These are phyloP conservation scores for Trichoderma sp. DNA, from an alignment of 2,329 filamentous ascomycete species.

Conservation along the genomic window DNA sequence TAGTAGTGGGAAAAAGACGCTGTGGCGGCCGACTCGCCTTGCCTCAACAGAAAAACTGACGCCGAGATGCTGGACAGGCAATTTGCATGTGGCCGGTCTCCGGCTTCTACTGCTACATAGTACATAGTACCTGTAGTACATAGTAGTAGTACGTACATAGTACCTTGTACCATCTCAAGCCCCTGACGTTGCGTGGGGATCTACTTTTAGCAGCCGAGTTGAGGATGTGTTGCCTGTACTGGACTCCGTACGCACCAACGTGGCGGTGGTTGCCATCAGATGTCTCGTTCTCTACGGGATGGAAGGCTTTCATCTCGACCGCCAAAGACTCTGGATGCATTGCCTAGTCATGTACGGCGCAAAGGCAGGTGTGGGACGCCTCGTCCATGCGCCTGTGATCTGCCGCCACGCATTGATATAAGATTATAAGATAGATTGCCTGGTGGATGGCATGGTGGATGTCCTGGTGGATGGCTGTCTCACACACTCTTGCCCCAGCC, in stretches of 20 bases:
- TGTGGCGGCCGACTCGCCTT: conserved; percentile 1
- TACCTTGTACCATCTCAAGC: not conserved
- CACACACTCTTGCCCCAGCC: conserved; percentile 5
- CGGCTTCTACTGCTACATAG: no score
- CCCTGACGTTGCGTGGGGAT: not conserved
- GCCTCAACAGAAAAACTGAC: not conserved
- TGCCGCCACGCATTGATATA: conserved; percentile 12
- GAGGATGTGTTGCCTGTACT: not conserved
- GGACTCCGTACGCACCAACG: not conserved
- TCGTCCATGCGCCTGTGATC: conserved; percentile 7
- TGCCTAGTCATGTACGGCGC: not conserved
- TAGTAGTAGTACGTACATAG: no score
- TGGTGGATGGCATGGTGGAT: not conserved
- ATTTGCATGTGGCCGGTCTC: not conserved
- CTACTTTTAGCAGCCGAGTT: not conserved
- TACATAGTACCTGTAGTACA: no score
- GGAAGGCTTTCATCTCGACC: not conserved
- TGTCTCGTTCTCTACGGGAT: not conserved
- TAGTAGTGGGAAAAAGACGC: not conserved
- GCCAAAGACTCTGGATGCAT: not conserved
- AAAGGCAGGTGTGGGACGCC: not conserved
- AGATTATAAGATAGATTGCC: not conserved
- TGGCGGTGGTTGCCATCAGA: not conserved
- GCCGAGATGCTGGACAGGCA: no score
- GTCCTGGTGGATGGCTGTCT: not conserved